A percentile compares a stretch with the other conserved stretches of the same genome.
Conservation (phyloP, 257 asterid species). For the Knoxia roxburghii region DNA sequence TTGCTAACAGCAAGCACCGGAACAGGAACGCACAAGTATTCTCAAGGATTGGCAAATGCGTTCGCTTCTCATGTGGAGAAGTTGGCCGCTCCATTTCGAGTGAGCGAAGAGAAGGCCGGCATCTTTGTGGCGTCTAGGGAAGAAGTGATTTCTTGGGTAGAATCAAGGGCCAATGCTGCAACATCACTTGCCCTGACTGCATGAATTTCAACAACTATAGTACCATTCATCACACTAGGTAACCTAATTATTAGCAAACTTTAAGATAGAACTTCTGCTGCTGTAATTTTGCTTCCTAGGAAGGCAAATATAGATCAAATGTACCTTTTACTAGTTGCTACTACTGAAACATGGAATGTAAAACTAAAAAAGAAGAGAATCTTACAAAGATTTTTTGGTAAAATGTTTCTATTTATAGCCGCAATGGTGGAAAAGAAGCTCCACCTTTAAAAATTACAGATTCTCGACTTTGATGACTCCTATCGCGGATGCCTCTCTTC, state of each 20-base stretch:
- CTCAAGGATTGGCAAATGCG: conserved; percentile 64
- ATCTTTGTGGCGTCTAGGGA: conserved; percentile 68
- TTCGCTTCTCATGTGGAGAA: conserved; percentile 65
- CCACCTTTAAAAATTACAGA: conserved; percentile 52
- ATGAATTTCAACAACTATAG: conserved; percentile 6
- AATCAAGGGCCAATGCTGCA: conserved; percentile 26
- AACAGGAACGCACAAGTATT: conserved; percentile 75
- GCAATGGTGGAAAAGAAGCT: conserved; percentile 36
- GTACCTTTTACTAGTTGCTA: too few species aligned
- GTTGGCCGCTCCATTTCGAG: conserved; percentile 67
- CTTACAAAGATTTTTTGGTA: conserved; percentile 2
- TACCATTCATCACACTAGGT: too few species aligned
- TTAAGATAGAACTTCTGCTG: background rate
- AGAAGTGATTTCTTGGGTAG: conserved; percentile 67
- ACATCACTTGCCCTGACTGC: conserved; percentile 25
- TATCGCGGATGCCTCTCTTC: conserved; percentile 31
- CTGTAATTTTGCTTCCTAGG: too few species aligned
- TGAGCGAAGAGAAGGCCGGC: conserved; percentile 70
- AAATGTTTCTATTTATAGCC: conserved; percentile 22
- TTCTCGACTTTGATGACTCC: conserved; percentile 37
- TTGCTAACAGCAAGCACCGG: conserved; percentile 76
- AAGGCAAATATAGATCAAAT: too few species aligned
- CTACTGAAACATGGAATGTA: background rate
- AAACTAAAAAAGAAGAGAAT: background rate
- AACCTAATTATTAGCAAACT: too few species aligned